These are phyloP conservation scores for Flueggea neowawraea DNA, from an alignment of 441 rosid genomes.

Conservation along the genomic window DNA sequence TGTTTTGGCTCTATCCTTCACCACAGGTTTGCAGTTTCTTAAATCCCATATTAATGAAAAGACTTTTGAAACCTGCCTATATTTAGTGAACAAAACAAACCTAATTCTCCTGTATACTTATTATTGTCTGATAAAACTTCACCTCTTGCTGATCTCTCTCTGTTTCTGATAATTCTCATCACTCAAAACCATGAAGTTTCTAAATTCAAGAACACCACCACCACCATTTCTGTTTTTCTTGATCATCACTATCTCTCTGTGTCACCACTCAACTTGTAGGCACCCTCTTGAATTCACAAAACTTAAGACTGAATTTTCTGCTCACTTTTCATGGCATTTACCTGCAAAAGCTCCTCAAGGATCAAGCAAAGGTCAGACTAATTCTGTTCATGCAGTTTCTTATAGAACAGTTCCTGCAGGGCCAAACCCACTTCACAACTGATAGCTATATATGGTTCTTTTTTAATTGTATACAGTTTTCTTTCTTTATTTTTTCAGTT, in stretches of 20 bases:
- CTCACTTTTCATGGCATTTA: constrained; percentile 23
- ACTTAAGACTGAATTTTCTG: constrained; percentile 8
- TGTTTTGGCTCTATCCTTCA: not conserved
- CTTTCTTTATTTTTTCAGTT: constrained; percentile 16
- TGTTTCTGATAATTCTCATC: not conserved
- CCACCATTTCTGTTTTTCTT: constrained; percentile 21
- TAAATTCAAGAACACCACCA: constrained; percentile 8
- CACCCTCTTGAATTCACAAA: constrained; percentile 22
- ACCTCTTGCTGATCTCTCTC: too few relatives aligned
- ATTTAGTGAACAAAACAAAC: not conserved
- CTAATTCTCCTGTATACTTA: not conserved
- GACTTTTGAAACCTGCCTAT: not conserved
- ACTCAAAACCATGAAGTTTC: constrained; percentile 25
- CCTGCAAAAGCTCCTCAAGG: constrained; percentile 25
- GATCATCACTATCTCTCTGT: constrained; percentile 24
- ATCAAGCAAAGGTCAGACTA: constrained; percentile 18
- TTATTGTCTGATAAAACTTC: too few relatives aligned
- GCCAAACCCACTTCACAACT: constrained; percentile 58
- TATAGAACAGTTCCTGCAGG: constrained; percentile 39
- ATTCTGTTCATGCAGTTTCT: constrained; percentile 35
- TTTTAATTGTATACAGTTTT: constrained; percentile 8
- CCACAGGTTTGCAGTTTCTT: not conserved
- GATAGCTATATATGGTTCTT: constrained; percentile 12
- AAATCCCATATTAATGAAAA: not conserved
- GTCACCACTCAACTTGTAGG: constrained; percentile 29